Base-by-base conservation (phyloP, 805 yeast species). In the Candida nanaspora region DNA sequence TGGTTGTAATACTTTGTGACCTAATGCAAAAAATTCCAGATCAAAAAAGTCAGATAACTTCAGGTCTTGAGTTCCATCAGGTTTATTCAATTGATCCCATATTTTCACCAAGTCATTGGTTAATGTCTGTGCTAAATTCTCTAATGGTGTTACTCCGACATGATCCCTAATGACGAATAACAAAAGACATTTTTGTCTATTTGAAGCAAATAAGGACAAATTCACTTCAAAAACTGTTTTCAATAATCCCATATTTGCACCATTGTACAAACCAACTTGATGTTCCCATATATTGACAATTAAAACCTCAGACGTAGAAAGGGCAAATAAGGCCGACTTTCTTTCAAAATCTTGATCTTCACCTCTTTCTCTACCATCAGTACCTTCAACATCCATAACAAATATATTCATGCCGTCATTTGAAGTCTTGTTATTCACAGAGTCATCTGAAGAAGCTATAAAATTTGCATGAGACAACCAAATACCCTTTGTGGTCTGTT, bases 261-360 rank as follows among this genome's bases (percentile, higher is more conserved):
- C 98, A 60, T 91, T 97, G 57, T 93, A 93, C 33, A 93, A 70
- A 9, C 98, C 98, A 42, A 93, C 88, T 62, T 93, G 98, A 51
- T 86, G 84, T 60, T 93, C 98, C 97, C 98, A 93, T 56, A 91
- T 78, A 61, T 93, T 93, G 33, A 93, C 83, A 45, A 93, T 87
- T 51, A 93, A 69, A 5, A 89, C 80, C 56, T 93, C 98, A 14
- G 93, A 80, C 0, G 96, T 89, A 10, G 97, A 78, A 46, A 93
- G 68, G 0, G 98, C 98, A 68, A 93, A 93, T 33, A 93, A 66
- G 0, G 98, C 98, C 1, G 96, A 89, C 52, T 93, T 93, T 43
- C 98, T 76, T 63, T 93, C 98, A 61, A 93, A 93, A 63, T 93
- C 98, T 62, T 93, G 97, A 62, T 93, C 98, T 53, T 93, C 98